Evolutionary conservation across 352 stramenopile genomes (phyloP), one percentile per base, ranked within the genome.

Genomic region (Phytophthora citricola): DNA sequence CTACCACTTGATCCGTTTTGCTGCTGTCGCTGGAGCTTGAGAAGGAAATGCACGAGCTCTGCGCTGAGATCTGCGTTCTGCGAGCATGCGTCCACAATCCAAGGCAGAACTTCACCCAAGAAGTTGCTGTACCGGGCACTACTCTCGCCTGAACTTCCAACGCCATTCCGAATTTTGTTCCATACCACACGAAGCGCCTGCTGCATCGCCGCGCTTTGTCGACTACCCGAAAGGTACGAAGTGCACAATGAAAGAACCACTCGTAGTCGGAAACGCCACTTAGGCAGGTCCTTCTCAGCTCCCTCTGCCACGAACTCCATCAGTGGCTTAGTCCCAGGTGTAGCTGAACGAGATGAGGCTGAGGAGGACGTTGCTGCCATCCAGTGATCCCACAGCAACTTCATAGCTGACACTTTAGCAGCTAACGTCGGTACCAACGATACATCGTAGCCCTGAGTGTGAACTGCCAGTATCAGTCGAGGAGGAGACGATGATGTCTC

Each of bases 21-120:
- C 45, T 73, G 69, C 22, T 85, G 72, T 45, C 83, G 83, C 53
- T 91, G 82, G 48, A 91, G 36, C 61, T 89, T 91, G 34, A 91
- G 62, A 17, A 91, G 43, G 52, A 90, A 87, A 75, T 91, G 82
- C 7, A 85, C 75, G 2, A 91, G 66, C 45, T 91, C 82, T 5
- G 79, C 74, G 27, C 76, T 85, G 14, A 91, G 68, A 15, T 89
- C 79, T 4, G 69, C 69, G 20, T 89, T 80, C 27, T 77, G 69
- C 3, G 66, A 74, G 34, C 78, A 91, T 12, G 75, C 77, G 8
- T 75, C 63, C 10, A 84, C 79, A 26, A 83, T 82, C 49, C 77
- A 79, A 1, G 66, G 75, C 29, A 91, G 32, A 10, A 91, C 65
- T 11, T 79, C 66, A 5, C 73, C 55, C 17, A 91, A 69, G 26